phyloP scores from a whole-genome alignment of 164 flowering plant species.

The Litsea cubeba region DNA sequence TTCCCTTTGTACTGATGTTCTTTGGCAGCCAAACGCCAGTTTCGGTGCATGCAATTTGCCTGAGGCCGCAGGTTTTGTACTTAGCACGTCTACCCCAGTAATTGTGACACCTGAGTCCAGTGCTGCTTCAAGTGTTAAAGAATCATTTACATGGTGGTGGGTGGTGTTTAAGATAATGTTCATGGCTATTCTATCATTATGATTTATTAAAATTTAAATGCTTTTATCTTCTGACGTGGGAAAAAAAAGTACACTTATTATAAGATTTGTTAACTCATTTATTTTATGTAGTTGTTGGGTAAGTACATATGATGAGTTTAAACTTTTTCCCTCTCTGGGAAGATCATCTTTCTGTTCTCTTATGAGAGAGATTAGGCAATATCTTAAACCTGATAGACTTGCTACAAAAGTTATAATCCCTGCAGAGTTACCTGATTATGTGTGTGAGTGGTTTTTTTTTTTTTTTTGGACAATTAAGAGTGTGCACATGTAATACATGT shows the following conservation, averaged over 20 bases:
- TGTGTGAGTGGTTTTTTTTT: too few species aligned
- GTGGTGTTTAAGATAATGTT: background rate
- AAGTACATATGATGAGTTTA: too few species aligned
- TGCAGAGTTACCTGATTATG: too few species aligned
- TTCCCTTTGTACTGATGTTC: too few species aligned
- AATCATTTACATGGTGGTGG: conserved; percentile 3
- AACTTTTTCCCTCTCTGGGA: background rate
- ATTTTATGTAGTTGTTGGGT: too few species aligned
- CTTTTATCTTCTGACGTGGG: background rate
- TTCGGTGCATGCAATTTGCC: conserved; percentile 58
- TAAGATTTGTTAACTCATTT: background rate
- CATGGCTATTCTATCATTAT: background rate
- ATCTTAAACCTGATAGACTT: too few species aligned
- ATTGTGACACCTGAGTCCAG: background rate
- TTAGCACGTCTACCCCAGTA: conserved; percentile 3
- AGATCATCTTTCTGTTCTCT: background rate
- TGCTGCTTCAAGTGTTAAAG: background rate
- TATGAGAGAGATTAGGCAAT: background rate
- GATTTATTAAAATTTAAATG: background rate
- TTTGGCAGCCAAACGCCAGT: conserved; percentile 52
- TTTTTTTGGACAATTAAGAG: too few species aligned
- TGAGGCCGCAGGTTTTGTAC: conserved; percentile 16
- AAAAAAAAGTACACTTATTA: too few species aligned
- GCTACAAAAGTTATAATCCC: too few species aligned
- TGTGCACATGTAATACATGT: too few species aligned